Conservation (phyloP, 2,329 filamentous ascomycete species). For the Microthyrium microscopicum region DNA sequence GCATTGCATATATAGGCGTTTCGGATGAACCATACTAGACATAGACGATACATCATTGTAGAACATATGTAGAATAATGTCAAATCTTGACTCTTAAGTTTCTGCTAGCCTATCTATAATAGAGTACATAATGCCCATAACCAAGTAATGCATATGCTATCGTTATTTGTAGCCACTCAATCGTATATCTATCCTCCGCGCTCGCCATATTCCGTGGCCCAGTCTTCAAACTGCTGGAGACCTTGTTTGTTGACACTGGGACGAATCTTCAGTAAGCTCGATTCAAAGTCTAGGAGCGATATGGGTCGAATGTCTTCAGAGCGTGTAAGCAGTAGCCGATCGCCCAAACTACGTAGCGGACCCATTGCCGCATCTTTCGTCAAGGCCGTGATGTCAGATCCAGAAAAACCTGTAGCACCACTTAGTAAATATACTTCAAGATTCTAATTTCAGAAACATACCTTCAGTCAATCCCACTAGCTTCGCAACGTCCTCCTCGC, state of each 20-base stretch:
- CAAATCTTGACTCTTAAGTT: too few species aligned
- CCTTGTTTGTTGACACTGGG: conserved; percentile 80
- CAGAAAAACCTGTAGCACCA: conserved; percentile 64
- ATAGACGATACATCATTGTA: too few species aligned
- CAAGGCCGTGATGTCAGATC: conserved; percentile 88
- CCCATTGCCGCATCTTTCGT: conserved; percentile 99
- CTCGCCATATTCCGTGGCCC: conserved; percentile 87
- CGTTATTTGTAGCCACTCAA: too few species aligned
- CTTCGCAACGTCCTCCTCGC: conserved; percentile 50
- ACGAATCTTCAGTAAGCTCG: conserved; percentile 68
- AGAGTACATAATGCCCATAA: too few species aligned
- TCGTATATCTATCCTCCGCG: conserved; percentile 46
- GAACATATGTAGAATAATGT: too few species aligned
- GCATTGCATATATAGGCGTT: too few species aligned
- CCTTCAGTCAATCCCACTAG: conserved; percentile 75
- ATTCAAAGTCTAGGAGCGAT: conserved; percentile 62
- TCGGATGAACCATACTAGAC: too few species aligned
- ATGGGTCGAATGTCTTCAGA: conserved; percentile 93
- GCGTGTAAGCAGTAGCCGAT: conserved; percentile 74
- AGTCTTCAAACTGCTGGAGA: conserved; percentile 79
- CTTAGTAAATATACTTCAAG: conserved; percentile 4
- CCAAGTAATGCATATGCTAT: too few species aligned
- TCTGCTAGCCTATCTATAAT: too few species aligned
- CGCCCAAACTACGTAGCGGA: conserved; percentile 73
- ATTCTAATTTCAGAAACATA: conserved; percentile 24